Evolutionary conservation across 1,284 basidiomycete species (phyloP), one percentile per base, ranked within the genome.

Genomic region (Pisolithus thermaeus): DNA sequence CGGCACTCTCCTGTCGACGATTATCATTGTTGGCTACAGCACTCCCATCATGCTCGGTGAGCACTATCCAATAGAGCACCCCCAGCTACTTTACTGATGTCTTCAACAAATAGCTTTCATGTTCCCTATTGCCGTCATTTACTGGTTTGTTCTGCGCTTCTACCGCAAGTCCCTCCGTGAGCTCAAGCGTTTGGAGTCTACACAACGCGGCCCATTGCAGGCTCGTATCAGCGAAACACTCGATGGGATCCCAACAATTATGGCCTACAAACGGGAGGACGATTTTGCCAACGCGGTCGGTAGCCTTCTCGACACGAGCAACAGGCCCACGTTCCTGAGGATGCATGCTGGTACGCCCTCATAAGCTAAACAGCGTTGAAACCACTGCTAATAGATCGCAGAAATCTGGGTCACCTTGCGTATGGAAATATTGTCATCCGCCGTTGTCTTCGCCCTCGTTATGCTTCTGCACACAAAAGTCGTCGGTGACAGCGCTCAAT

Each of bases 321-420:
- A 67, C 56, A 66, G 56, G 39, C 61, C 63, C 14, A 56, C 56
- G 1, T 66, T 67, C 61, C 38, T 62, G 48, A 59, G 58, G 47
- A 43, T 51, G 52, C 50, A 64, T 45, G 58, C 62, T 12, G 61
- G 62, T 65, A 51, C 30, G 61, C 62, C 2, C 11, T 4, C 8
- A 42, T 47, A 35, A 1, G 16, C 2, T n/a, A 1, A 8, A 36
- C 9, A 18, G n/a, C 23, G 7, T 49, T 47, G n/a, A 12, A 14
- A 32, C 30, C 38, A 23, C 39, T 7, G 30, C 57, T 52, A 18
- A 62, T 5, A 32, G 49, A 7, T 40, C 22, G n/a, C 35, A 62
- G 65, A 66, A 58, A 67, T 66, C 37, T 65, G 65, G 65, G 57
- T 66, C 40, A 63, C 65, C 2, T 51, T 65, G 35, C 63, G 64